Evolutionary conservation across 129 eudicot species (phyloP), one percentile per base, ranked within the genome.

Genomic region (Saussurea involucrata): DNA sequence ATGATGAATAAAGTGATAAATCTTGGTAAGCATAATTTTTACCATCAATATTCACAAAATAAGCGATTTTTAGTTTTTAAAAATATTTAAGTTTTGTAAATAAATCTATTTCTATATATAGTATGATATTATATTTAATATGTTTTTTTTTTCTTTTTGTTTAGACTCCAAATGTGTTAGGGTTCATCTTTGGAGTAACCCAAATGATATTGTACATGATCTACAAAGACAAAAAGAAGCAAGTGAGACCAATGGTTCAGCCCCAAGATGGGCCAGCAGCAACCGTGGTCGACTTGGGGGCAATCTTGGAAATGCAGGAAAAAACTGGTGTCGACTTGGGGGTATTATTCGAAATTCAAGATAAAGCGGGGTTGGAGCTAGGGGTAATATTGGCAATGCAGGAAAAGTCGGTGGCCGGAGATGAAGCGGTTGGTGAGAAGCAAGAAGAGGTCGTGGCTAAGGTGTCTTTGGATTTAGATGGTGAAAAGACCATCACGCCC

Each of bases 131-230:
- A 22, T 34, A 7, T 11, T 29, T 53, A 3, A 58, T 27, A 29
- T 42, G 10, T 11, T 27, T 17, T 1, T 13, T 1, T 5, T 11
- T 77, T 12, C 53, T 1, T 44, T 53, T 40, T 44, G 12, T 44
- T 1, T 80, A 88, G 97, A 75, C 85, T 9, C 96, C 96, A 31
- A 90, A 90, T 74, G 73, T 91, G 53, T 57, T 88, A 32, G 97
- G 97, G 11, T 86, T 91, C 21, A 0, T 44, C 24, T 91, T 91
- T 55, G 97, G 97, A 20, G 27, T 88, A 15, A 76, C 81, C 20
- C 97, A 91, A 29, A 91, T 88, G 93, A 66, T 84, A 15, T 64
- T 91, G 18, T 91, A 88, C 61, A 20, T 79, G 28, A 73, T 88
- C 11, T 90, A 86, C 87, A 90, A 79, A 58, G 75, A 81, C 70